These are phyloP conservation scores for Diospyros lotus DNA, from an alignment of 148 eudicot genomes.

Conservation along the genomic window DNA sequence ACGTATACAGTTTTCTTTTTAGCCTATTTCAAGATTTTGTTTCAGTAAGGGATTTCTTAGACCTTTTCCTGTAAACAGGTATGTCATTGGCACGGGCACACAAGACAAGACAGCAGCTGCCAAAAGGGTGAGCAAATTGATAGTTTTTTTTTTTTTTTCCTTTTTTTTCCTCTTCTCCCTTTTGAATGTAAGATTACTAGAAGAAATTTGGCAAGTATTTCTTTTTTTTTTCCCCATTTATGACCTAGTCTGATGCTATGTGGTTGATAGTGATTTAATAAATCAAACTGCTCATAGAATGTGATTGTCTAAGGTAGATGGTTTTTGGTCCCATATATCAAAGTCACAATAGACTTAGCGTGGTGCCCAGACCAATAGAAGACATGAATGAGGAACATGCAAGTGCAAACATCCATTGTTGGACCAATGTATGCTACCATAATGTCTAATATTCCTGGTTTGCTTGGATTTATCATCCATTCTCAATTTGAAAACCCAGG, in stretches of 20 bases:
- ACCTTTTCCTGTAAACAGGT: constrained; percentile 36
- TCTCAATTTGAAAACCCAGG: neutral
- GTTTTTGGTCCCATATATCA: too few species aligned
- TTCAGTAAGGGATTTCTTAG: neutral
- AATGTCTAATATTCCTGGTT: neutral
- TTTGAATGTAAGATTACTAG: neutral
- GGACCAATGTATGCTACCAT: neutral
- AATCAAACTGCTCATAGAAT: neutral
- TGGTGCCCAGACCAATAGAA: neutral
- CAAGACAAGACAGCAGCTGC: constrained; percentile 92
- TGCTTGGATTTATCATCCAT: neutral
- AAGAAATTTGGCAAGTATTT: neutral
- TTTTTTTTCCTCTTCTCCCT: neutral
- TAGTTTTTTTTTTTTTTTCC: neutral
- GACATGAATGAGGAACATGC: neutral
- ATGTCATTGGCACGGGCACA: constrained; percentile 59
- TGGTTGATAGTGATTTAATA: neutral
- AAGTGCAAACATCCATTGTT: neutral
- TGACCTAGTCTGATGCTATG: neutral
- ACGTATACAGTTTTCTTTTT: constrained; percentile 46
- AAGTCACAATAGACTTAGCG: too few species aligned
- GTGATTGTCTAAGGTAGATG: neutral
- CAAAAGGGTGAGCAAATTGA: constrained; percentile 63
- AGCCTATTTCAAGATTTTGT: neutral
- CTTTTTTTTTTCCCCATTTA: too few species aligned